Percentiles rank a stretch among this genome's conserved stretches.
phyloP scores from a whole-genome alignment of 164 flowering plant genomes.

The Annona squamosa region DNA sequence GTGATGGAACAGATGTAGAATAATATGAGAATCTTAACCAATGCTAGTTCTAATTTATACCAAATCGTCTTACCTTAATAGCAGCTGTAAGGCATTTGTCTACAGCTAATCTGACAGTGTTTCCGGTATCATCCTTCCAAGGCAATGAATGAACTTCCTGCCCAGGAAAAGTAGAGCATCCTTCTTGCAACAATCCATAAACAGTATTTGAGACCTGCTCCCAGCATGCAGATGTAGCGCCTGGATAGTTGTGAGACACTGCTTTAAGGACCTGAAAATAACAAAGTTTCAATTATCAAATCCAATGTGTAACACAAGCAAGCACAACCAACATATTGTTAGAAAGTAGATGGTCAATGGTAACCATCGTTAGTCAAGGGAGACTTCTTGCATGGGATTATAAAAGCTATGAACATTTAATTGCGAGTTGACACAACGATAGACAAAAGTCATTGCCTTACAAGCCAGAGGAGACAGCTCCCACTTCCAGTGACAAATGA shows the following conservation, averaged over 20 bases:
- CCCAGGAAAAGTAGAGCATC: conserved; percentile 15
- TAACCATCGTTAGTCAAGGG: background rate
- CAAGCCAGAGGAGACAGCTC: background rate
- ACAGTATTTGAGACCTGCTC: conserved; percentile 42
- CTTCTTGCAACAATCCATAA: conserved; percentile 28
- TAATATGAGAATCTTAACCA: background rate
- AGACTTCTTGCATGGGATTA: background rate
- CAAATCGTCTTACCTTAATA: conserved; percentile 39
- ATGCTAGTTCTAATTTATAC: background rate
- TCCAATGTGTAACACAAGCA: background rate
- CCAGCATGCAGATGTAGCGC: conserved; percentile 55
- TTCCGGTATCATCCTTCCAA: conserved; percentile 39
- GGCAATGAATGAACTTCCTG: conserved; percentile 24
- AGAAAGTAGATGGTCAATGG: background rate
- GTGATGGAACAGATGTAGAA: background rate
- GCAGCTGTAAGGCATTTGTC: conserved; percentile 41
- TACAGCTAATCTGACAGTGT: conserved; percentile 18
- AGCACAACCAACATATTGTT: background rate
- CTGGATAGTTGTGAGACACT: conserved; percentile 79
- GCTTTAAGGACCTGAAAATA: conserved; percentile 68
- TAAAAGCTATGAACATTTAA: background rate
- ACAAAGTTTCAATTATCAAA: background rate
- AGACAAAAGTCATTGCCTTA: background rate
- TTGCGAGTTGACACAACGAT: background rate
- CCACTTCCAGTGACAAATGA: too few relatives aligned